Evolutionary conservation across 75 land plant species (phyloP), one percentile per base, ranked within the genome.

Genomic region (Chamaecyparis obtusa): DNA sequence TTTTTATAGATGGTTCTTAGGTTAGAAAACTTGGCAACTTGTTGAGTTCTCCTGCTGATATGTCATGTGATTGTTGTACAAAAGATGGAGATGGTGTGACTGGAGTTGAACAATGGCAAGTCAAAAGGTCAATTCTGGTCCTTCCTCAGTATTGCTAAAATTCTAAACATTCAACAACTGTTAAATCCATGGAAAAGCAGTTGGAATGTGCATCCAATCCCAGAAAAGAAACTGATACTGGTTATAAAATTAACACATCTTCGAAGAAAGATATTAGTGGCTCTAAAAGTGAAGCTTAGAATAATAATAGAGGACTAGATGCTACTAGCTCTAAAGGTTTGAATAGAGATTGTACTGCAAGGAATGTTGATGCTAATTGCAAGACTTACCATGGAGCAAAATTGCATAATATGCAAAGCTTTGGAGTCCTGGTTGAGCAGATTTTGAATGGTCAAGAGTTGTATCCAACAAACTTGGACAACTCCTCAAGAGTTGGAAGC

Each of bases 111-210:
- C 43, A 30, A 21, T 85, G 57, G 64, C 85, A 84, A 51, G 55
- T 10, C 57, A 80, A 33, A 41, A 89, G 43, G 55, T 21, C 69
- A 19, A 72, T 69, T 79, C 89, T 91, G 86, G 89, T 87, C 39
- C 93, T 94, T 51, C 96, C 96, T 41, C 93, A 92, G 69, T 93
- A 94, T 77, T 74, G 92, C 83, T 85, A 89, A 84, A 91, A 88
- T 76, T 84, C 88, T 60, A 92, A 89, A 85, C 82, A 92, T 35
- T 88, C 89, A 67, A 88, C 94, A 43, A 55, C 89, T 85, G 80
- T 84, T 76, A 94, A 90, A 64, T 91, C 96, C 48, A 90, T 94
- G 75, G 96, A 94, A 86, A 92, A 87, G 74, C 89, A 94, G 77
- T 92, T 94, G 55, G 88, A 86, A 75, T 93, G 92, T 83, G 43